Evolutionary conservation across 148 eudicot species (phyloP), one percentile per base, ranked within the genome.

Genomic region (Pharnaceum exiguum): DNA sequence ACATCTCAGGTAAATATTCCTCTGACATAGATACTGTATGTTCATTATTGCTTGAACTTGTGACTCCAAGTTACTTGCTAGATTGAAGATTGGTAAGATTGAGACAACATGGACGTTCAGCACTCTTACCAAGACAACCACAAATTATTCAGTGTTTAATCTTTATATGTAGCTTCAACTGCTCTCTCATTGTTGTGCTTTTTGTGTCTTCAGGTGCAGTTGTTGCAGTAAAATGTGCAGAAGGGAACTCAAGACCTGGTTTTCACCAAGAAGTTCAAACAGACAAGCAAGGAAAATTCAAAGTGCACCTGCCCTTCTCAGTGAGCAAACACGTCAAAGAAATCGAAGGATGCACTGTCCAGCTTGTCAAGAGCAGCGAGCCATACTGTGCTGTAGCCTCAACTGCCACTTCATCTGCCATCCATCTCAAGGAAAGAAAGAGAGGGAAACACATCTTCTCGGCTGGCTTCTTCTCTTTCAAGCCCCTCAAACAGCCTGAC

Each of bases 391-490:
- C 90, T 2, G 75, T 83, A 35, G 89, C 96, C 15, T 78, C 98
- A 0, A 51, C 83, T 2, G 76, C 96, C 17, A 63, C 78, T 43
- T 83, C 88, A 22, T 76, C 95, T 1, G 50, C 73, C 0, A 65
- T 93, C 56, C 81, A 63, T 24, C 75, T 83, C 59, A 81, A 81
- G 43, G 70, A 84, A 36, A 68, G 57, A 63, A 71, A 63, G 37
- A 50, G 51, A 15, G 70, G 72, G 17, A 72, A 63, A 15, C 90
- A 76, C 68, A 68, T 85, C 25, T 88, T 73, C 71, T 87, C 98
- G 10, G 96, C 96, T 23, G 97, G 95, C 2, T 78, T 75, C 61
- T 78, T 87, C 82, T 81, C 94, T 38, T 93, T 93, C 71, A 93
- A 84, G 75, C 96, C 97, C 11, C 50, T 72, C 1, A 74, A 73